Evolutionary conservation across 352 stramenopile species (phyloP).

Genomic region (Globisporangium parvum): DNA sequence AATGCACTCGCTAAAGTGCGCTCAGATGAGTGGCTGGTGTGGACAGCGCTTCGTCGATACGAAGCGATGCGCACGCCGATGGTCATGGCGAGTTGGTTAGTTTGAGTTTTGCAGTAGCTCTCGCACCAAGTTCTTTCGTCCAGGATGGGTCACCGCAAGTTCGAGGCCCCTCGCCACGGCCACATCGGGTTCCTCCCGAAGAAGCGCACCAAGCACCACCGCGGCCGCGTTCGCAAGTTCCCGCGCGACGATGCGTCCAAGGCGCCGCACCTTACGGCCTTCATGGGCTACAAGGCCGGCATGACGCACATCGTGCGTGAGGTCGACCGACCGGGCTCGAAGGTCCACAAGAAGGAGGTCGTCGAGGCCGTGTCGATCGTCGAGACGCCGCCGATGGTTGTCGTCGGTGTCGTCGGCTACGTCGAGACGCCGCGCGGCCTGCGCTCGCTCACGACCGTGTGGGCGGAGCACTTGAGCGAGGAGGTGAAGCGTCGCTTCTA

Average conservation of each 20-base stretch:
- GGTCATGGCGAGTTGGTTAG: conserved; percentile 12
- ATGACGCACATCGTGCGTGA: conserved; percentile 99
- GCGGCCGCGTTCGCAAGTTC: conserved; percentile 98
- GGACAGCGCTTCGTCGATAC: too few species aligned
- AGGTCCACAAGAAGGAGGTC: conserved; percentile 99
- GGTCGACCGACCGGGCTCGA: conserved; percentile 97
- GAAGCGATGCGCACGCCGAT: too few species aligned
- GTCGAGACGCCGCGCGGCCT: conserved; percentile 98
- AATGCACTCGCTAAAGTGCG: too few species aligned
- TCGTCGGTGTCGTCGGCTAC: conserved; percentile 99
- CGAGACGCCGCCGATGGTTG: conserved; percentile 99
- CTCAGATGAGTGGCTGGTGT: too few species aligned
- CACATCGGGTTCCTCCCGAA: conserved; percentile 99
- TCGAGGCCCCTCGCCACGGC: conserved; percentile 95
- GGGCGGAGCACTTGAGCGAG: conserved; percentile 98
- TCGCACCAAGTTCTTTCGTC: conserved; percentile 28
- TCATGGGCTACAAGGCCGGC: conserved; percentile 99
- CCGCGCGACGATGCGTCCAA: conserved; percentile 96
- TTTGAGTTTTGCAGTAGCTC: conserved; percentile 86
- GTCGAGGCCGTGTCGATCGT: conserved; percentile 99
- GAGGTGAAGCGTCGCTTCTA: conserved; percentile 99
- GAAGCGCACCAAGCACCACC: conserved; percentile 99
- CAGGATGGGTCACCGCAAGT: conserved; percentile 98
- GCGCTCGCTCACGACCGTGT: conserved; percentile 98
- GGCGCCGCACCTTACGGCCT: conserved; percentile 97